Evolutionary conservation across 352 stramenopile genomes (phyloP), one percentile per base, ranked within the genome.

Genomic region (Phytophthora gonapodyides): DNA sequence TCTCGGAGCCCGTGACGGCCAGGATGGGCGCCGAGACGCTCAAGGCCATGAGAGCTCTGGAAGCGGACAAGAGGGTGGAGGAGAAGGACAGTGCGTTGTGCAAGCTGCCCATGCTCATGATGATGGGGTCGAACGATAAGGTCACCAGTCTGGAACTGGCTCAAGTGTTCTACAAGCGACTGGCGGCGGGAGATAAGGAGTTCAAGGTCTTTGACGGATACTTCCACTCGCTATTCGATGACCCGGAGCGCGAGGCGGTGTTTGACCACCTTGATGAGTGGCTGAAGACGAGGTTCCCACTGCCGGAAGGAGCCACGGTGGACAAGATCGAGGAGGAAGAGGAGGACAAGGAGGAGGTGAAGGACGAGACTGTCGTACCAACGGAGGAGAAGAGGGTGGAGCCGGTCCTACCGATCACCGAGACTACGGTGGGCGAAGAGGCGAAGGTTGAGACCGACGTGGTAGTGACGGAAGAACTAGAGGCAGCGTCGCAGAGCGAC

Each of bases 141-240:
- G 66, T 85, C 19, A 84, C 75, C 35, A 86, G 73, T 56, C 47
- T 87, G 12, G 61, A 73, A 21, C 36, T 85, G 12, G 80, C 76
- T 0, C 49, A 78, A 33, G 40, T 69, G 43, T 92, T 92, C 44
- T 83, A 75, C 52, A 59, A 71, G 0, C 54, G 77, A 19, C 34
- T 86, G 11, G 67, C 64, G 5, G 67, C 58, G 36, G 27, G 7
- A 1, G 80, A 92, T 69, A 92, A 92, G 60, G 64, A 78, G 53
- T 82, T 90, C 42, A 76, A 76, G 52, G 21, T 84, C 12, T 82
- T 90, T 35, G 64, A 88, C 8, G 80, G 63, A 2, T 68, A 75
- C 16, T 90, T 73, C 68, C 79, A 92, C 56, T 59, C 71, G n/a
- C 57, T 90, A 5, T 88, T 89, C 42, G 73, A 90, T 48, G 82